A percentile compares a stretch with the other conserved stretches of the same genome.
phyloP scores from a whole-genome alignment of 2,329 filamentous ascomycete genomes.

The Zymoseptoria crescenta region DNA sequence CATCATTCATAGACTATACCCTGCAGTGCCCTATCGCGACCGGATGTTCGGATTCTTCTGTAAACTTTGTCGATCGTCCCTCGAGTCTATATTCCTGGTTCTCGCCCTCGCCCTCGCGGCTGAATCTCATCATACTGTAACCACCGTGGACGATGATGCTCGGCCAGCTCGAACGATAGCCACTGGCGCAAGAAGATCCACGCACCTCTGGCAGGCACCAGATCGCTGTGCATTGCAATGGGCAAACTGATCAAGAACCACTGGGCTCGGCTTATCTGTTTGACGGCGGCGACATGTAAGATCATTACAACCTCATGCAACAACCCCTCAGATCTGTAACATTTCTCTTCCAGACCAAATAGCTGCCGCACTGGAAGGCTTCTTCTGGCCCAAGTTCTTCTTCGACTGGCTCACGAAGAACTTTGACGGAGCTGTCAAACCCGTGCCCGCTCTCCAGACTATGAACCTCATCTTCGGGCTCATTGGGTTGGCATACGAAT shows the following conservation, averaged over 20 bases:
- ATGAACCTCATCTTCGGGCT: slow-evolving; percentile 81
- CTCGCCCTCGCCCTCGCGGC: background rate
- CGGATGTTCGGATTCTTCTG: background rate
- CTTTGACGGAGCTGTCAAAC: slow-evolving; percentile 77
- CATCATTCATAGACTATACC: background rate
- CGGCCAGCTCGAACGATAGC: slow-evolving; percentile 8
- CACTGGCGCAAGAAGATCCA: slow-evolving; percentile 2
- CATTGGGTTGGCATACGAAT: slow-evolving; percentile 77
- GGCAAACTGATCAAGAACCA: slow-evolving; percentile 99
- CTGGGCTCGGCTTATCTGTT: slow-evolving; percentile 88
- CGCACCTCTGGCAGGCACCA: background rate
- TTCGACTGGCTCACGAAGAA: slow-evolving; percentile 94
- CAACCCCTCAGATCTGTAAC: background rate
- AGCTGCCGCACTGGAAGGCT: slow-evolving; percentile 70
- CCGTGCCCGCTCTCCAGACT: slow-evolving; percentile 79
- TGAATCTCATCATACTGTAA: background rate
- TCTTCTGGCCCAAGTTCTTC: slow-evolving; percentile 99
- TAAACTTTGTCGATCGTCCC: background rate
- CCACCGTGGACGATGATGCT: slow-evolving; percentile 10
- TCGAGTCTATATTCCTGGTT: background rate
- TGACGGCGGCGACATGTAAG: slow-evolving; percentile 73
- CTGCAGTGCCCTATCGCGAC: background rate
- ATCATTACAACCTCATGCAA: background rate
- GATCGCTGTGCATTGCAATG: slow-evolving; percentile 47
- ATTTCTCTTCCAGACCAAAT: slow-evolving; percentile 64